Evolutionary conservation across 179 eudicot genomes (phyloP).

Genomic region (Beta lomatogona): DNA sequence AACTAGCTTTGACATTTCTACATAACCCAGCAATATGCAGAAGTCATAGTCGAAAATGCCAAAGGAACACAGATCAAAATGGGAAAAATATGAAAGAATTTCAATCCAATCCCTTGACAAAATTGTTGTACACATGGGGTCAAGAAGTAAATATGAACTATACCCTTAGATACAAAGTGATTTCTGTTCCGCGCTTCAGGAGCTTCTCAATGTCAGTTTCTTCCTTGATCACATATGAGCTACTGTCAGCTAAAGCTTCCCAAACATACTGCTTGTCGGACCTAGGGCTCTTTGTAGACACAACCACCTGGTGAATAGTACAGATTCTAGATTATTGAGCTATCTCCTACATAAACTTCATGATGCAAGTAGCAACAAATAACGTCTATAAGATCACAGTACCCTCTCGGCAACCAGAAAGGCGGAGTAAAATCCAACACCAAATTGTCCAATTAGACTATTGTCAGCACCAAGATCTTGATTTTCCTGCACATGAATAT

Average conservation of each 20-base stretch:
- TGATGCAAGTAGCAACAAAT: not conserved
- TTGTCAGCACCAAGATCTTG: conserved; percentile 85
- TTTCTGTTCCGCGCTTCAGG: conserved; percentile 78
- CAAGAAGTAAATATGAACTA: not conserved
- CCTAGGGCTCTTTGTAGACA: conserved; percentile 86
- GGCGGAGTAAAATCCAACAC: conserved; percentile 99
- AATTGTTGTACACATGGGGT: not conserved
- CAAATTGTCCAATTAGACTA: conserved; percentile 95
- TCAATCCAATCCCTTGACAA: not conserved
- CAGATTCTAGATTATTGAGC: not conserved
- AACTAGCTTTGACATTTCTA: not conserved
- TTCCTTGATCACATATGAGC: conserved; percentile 81
- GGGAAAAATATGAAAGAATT: not conserved
- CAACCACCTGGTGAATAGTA: conserved; percentile 59
- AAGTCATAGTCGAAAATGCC: not conserved
- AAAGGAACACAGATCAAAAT: not conserved
- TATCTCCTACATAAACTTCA: not conserved
- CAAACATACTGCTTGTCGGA: conserved; percentile 93
- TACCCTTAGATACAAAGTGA: conserved; percentile 86
- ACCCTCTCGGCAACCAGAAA: conserved; percentile 97
- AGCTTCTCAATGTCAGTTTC: conserved; percentile 90
- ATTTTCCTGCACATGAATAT: conserved; percentile 60
- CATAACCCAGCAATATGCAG: not conserved
- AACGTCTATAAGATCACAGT: not conserved
- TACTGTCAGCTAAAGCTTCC: conserved; percentile 91